A percentile compares a stretch with the other conserved stretches of the same genome.
These are phyloP conservation scores for Ajuga reptans DNA, from an alignment of 305 asterid species.

Conservation along the genomic window DNA sequence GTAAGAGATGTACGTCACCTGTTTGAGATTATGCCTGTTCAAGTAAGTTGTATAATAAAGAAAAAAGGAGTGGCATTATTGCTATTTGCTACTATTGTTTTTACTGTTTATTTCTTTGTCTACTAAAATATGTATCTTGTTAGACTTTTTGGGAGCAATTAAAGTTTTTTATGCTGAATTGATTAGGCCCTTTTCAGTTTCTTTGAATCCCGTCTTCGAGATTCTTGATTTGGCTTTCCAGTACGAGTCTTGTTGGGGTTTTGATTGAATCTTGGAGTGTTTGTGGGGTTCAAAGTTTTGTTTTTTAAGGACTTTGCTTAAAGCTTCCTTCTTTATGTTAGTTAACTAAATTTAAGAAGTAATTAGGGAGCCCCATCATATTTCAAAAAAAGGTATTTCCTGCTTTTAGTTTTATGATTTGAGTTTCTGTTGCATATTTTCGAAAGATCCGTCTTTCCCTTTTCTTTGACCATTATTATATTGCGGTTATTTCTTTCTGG, in stretches of 20 bases:
- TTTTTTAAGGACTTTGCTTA: constrained; percentile 29
- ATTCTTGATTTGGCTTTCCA: constrained; percentile 25
- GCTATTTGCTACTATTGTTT: constrained; percentile 25
- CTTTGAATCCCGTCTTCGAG: constrained; percentile 27
- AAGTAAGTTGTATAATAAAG: neutral
- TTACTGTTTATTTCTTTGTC: constrained; percentile 21
- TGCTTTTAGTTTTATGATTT: constrained; percentile 22
- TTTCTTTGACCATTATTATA: neutral
- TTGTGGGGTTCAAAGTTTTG: constrained; percentile 33
- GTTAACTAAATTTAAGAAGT: constrained; percentile 27
- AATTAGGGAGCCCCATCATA: constrained; percentile 21
- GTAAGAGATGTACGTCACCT: constrained; percentile 25
- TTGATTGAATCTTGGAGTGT: constrained; percentile 20
- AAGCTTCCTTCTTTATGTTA: constrained; percentile 22
- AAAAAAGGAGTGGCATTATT: constrained; percentile 23
- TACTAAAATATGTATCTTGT: constrained; percentile 21
- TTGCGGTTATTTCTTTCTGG: neutral
- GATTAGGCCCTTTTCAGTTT: constrained; percentile 18
- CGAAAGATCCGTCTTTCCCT: constrained; percentile 35
- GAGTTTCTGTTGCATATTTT: constrained; percentile 21
- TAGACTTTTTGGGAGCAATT: constrained; percentile 28
- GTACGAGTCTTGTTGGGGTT: constrained; percentile 20
- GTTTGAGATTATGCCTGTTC: constrained; percentile 19
- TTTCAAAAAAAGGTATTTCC: constrained; percentile 28
- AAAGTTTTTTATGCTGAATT: constrained; percentile 25